These are phyloP conservation scores for Austroboletus novae-zelandiae DNA, from an alignment of 1,284 basidiomycete genomes.

Conservation along the genomic window DNA sequence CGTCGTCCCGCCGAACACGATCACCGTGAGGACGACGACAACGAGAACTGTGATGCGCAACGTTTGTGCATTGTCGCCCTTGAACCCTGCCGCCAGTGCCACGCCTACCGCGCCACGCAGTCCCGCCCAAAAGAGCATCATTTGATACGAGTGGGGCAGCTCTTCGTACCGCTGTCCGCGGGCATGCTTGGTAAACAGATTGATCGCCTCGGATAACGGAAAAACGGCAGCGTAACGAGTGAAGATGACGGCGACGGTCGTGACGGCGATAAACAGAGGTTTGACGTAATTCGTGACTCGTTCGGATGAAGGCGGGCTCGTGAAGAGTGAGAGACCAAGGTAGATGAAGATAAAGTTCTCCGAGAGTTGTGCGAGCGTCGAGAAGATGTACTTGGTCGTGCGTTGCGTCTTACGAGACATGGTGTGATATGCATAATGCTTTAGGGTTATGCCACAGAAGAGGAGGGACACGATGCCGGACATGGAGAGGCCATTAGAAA, in stretches of 20 bases:
- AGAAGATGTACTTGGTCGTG: conserved; percentile 95
- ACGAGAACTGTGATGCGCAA: conserved; percentile 93
- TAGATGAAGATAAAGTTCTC: conserved; percentile 99
- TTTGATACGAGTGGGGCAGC: conserved; percentile 92
- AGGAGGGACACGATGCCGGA: conserved; percentile 97
- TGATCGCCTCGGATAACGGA: conserved; percentile 94
- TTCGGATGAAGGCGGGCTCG: conserved; percentile 67
- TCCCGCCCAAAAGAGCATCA: conserved; percentile 99
- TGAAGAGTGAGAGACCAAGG: conserved; percentile 95
- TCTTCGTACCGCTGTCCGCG: conserved; percentile 86
- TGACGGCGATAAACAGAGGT: conserved; percentile 91
- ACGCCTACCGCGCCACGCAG: conserved; percentile 96
- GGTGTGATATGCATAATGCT: conserved; percentile 99
- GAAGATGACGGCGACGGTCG: conserved; percentile 87
- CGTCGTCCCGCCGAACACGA: conserved; percentile 96
- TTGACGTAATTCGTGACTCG: conserved; percentile 87
- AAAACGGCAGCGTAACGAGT: conserved; percentile 97
- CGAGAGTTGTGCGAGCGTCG: conserved; percentile 87
- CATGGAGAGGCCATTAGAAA: conserved; percentile 93
- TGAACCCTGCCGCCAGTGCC: conserved; percentile 93
- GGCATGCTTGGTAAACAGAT: conserved; percentile 81
- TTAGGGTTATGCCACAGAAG: conserved; percentile 98
- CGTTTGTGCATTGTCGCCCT: conserved; percentile 87
- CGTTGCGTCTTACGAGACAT: conserved; percentile 96
- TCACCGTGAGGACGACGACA: conserved; percentile 92